Conservation (phyloP, 345 rosid species). For the Psidium guajava region DNA sequence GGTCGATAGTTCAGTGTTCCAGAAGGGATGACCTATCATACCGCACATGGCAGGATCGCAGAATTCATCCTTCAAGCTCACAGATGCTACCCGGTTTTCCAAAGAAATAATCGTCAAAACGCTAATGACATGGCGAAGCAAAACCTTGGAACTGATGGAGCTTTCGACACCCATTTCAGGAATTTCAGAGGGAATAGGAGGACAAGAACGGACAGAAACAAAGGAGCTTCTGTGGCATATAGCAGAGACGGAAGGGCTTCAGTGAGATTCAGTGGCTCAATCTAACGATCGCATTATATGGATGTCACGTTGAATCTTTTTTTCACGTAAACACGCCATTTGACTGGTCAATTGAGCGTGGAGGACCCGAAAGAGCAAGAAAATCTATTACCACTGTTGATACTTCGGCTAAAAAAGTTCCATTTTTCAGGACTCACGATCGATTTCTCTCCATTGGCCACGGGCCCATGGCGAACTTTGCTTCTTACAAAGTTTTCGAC, state of each 20-base stretch:
- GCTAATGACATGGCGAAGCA: background rate
- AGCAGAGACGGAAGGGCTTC: background rate
- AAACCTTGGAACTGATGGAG: background rate
- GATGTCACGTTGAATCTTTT: background rate
- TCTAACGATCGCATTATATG: background rate
- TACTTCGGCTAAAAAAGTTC: too few species aligned
- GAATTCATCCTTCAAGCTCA: background rate
- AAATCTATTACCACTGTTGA: too few species aligned
- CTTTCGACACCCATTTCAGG: background rate
- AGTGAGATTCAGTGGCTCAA: background rate
- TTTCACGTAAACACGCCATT: background rate
- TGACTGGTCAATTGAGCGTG: background rate
- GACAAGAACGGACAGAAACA: background rate
- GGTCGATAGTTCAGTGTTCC: rapidly evolving
- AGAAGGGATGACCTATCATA: background rate
- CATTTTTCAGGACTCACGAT: too few species aligned
- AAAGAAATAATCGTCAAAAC: background rate
- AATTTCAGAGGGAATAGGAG: background rate
- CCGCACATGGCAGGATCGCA: background rate
- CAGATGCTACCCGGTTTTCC: background rate
- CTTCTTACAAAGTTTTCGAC: too few species aligned
- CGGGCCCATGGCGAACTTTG: too few species aligned
- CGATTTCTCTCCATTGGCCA: too few species aligned
- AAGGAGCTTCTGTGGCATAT: background rate
- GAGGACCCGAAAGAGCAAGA: background rate